Conservation (phyloP, 2,329 filamentous ascomycete genomes). For the Pseudogymnoascus sp. region DNA sequence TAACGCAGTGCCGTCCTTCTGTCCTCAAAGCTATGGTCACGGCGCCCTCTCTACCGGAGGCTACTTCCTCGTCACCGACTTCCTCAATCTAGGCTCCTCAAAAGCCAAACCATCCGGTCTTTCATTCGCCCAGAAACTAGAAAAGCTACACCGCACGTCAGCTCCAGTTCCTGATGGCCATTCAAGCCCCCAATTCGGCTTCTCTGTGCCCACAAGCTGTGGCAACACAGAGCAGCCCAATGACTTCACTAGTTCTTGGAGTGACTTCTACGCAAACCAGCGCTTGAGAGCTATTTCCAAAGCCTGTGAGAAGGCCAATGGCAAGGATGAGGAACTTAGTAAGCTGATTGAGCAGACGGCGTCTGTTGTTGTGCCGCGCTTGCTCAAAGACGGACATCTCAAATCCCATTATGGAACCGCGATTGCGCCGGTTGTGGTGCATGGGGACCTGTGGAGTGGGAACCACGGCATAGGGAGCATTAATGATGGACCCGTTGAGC, state of each 20-base stretch:
- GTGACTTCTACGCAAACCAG: slow-evolving; percentile 76
- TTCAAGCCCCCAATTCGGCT: slow-evolving; percentile 65
- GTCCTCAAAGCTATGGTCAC: slow-evolving; percentile 68
- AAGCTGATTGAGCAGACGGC: slow-evolving; percentile 60
- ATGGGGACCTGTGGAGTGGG: slow-evolving; percentile 91
- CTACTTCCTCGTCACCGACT: slow-evolving; percentile 67
- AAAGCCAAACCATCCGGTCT: slow-evolving; percentile 36
- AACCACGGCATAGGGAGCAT: slow-evolving; percentile 68
- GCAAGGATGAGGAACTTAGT: slow-evolving; percentile 55
- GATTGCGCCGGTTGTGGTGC: slow-evolving; percentile 72
- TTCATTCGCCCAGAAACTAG: slow-evolving; percentile 69
- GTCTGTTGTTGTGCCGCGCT: slow-evolving; percentile 59
- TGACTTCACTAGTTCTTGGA: slow-evolving; percentile 65
- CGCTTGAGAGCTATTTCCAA: slow-evolving; percentile 60
- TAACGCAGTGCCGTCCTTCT: slow-evolving; percentile 63
- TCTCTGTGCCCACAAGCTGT: slow-evolving; percentile 79
- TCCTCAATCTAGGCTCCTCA: slow-evolving; percentile 55
- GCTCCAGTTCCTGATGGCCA: slow-evolving; percentile 58
- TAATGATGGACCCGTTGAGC: slow-evolving; percentile 46
- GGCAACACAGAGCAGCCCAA: slow-evolving; percentile 81
- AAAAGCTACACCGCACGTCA: slow-evolving; percentile 68
- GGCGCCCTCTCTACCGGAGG: slow-evolving; percentile 46
- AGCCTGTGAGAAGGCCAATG: slow-evolving; percentile 54
- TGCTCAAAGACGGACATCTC: slow-evolving; percentile 65
- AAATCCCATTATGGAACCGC: slow-evolving; percentile 37